Conservation (phyloP, 1,284 basidiomycete genomes). For the Cryptococcus sp. region DNA sequence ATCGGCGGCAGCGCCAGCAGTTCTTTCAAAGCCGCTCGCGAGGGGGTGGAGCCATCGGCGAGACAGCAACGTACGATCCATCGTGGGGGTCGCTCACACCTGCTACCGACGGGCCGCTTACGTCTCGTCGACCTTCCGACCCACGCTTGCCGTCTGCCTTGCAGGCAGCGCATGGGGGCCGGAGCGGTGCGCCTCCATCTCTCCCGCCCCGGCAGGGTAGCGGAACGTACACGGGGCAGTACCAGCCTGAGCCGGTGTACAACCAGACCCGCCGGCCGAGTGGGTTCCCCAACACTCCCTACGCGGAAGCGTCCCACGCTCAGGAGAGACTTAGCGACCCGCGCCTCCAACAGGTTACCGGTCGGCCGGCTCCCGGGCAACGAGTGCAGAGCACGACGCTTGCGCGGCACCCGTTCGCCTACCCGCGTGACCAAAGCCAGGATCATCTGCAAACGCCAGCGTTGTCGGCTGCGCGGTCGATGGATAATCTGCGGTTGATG, state of each 20-base stretch:
- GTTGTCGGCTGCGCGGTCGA: slow-evolving; percentile 26
- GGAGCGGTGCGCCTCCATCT: no score
- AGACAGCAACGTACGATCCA: slow-evolving; percentile 11
- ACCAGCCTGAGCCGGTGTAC: slow-evolving; percentile 14
- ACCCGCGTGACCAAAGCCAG: slow-evolving; percentile 7
- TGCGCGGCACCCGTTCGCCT: slow-evolving; percentile 21
- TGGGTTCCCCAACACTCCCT: slow-evolving; percentile 17
- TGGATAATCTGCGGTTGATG: slow-evolving; percentile 30
- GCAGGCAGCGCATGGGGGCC: no score
- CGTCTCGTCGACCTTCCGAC: slow-evolving; percentile 22
- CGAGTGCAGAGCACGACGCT: neutral
- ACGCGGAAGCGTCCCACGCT: slow-evolving; percentile 24
- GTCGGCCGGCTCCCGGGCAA: slow-evolving; percentile 6
- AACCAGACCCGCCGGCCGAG: slow-evolving; percentile 21
- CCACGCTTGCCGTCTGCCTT: neutral
- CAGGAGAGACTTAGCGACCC: slow-evolving; percentile 29
- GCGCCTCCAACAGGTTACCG: slow-evolving; percentile 23
- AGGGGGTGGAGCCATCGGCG: slow-evolving; percentile 12
- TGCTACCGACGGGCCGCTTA: slow-evolving; percentile 1
- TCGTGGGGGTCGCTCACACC: neutral
- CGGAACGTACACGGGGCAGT: slow-evolving; percentile 12
- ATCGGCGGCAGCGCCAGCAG: slow-evolving; percentile 28
- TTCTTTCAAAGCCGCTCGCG: slow-evolving; percentile 22
- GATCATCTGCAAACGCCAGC: slow-evolving; percentile 15
- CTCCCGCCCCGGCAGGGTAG: neutral